These are phyloP conservation scores for Fagopyrum tataricum DNA, from an alignment of 148 eudicot species.

Conservation along the genomic window DNA sequence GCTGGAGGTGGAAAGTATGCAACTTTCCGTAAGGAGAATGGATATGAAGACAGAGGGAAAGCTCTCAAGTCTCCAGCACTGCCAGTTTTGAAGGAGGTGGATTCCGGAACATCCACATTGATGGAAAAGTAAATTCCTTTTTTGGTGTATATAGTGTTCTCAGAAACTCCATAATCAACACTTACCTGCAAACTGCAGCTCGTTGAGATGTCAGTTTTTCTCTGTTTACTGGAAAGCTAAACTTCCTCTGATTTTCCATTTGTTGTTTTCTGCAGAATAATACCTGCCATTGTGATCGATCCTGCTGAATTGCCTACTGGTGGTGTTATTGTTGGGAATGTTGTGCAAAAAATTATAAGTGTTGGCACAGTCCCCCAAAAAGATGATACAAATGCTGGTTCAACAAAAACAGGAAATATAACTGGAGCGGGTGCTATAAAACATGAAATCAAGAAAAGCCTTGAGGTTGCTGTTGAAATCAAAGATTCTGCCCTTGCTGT, in stretches of 20 bases:
- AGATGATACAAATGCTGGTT: conserved; percentile 8
- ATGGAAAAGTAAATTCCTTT: conserved; percentile 30
- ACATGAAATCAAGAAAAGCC: conserved; percentile 25
- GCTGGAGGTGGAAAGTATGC: conserved; percentile 38
- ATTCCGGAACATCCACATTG: conserved; percentile 13
- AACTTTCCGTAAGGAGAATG: conserved; percentile 45
- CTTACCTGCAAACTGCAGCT: background rate
- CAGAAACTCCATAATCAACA: background rate
- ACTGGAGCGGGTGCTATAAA: conserved; percentile 26
- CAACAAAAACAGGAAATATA: conserved; percentile 11
- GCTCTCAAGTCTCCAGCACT: conserved; percentile 20
- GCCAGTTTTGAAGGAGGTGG: conserved; percentile 22
- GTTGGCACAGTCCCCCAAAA: conserved; percentile 16
- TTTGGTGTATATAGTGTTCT: background rate
- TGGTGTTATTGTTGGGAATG: conserved; percentile 19
- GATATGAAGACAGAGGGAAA: conserved; percentile 26
- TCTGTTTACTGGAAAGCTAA: background rate
- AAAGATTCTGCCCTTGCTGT: conserved; percentile 17
- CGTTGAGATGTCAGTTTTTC: background rate
- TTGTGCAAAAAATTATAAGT: conserved; percentile 19
- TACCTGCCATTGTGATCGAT: conserved; percentile 22
- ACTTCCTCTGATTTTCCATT: background rate
- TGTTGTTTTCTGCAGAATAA: conserved; percentile 21
- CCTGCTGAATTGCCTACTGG: conserved; percentile 24
- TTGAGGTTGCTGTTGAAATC: conserved; percentile 17